Evolutionary conservation across 805 yeast species (phyloP).

Genomic region (Starmerella powellii): DNA sequence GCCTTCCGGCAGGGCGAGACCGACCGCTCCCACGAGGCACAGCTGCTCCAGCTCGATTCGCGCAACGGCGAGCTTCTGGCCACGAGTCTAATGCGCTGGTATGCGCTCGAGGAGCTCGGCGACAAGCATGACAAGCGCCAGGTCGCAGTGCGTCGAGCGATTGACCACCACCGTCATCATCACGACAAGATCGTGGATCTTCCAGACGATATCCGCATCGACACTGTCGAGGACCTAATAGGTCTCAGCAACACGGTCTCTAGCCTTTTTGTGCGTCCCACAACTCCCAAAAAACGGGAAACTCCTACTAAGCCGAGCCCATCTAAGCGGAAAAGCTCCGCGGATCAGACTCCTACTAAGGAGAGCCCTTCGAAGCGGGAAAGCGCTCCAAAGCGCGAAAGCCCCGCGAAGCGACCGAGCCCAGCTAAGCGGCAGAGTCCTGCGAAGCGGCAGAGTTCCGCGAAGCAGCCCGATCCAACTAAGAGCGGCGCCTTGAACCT

Average conservation of each 20-base stretch:
- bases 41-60: slow-evolving; percentile 4
- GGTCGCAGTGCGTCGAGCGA: slow-evolving; percentile 1
- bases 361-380: background rate
- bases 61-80: slow-evolving; percentile 1
- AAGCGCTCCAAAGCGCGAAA: background rate
- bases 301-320: background rate
- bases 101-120: background rate
- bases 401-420: too few relatives aligned
- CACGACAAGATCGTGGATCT: slow-evolving; percentile 2
- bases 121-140: slow-evolving; percentile 1
- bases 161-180: slow-evolving; percentile 5
- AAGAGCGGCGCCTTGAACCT: too few relatives aligned
- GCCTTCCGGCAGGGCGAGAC: slow-evolving; percentile 12
- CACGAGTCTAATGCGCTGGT: slow-evolving; percentile 4
- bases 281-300: background rate
- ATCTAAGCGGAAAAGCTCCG: background rate
- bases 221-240: background rate
- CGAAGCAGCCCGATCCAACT: too few relatives aligned
- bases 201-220: background rate
- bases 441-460: too few relatives aligned
- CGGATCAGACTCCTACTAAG: background rate
- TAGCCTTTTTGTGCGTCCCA: background rate
- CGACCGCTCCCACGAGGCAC: slow-evolving; percentile 7
- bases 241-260: background rate
- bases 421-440: too few relatives aligned